Evolutionary conservation across 768 basidiomycete species (phyloP).

Genomic region (Lentinula aciculospora): DNA sequence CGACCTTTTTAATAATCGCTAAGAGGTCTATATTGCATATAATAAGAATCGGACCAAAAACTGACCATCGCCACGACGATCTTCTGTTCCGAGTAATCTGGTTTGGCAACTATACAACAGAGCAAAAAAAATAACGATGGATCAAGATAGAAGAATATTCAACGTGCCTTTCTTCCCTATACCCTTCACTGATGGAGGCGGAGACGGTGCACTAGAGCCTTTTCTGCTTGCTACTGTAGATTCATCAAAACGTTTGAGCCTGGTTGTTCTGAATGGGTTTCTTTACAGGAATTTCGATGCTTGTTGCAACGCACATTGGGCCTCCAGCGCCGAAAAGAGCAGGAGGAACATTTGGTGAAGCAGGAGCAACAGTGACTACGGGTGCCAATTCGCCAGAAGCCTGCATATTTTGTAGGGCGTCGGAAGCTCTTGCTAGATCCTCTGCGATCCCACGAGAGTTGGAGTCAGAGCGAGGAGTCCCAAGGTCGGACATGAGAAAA

Average conservation of each 20-base stretch:
- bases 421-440: constrained; percentile 45
- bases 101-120: constrained; percentile 72
- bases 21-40: neutral
- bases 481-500: constrained; percentile 8
- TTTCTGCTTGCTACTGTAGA: constrained; percentile 60
- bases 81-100: constrained; percentile 98
- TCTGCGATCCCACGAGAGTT: constrained; percentile 27
- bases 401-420: constrained; percentile 48
- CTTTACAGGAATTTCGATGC: neutral
- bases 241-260: constrained; percentile 78
- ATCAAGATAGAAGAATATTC: constrained; percentile 2
- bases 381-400: constrained; percentile 26
- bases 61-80: constrained; percentile 95
- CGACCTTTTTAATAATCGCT: constrained; percentile 63
- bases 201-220: constrained; percentile 70
- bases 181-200: constrained; percentile 79
- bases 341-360: constrained; percentile 45
- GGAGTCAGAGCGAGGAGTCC: constrained; percentile 10
- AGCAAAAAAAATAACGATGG: neutral
- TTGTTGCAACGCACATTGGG: constrained; percentile 56
- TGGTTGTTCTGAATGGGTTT: constrained; percentile 17
- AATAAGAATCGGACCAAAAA: constrained; percentile 2
- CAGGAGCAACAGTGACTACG: neutral
- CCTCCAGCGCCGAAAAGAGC: constrained; percentile 69
- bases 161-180: constrained; percentile 80